Evolutionary conservation across 1,284 basidiomycete genomes (phyloP).

Genomic region (Omphalotus olearius): DNA sequence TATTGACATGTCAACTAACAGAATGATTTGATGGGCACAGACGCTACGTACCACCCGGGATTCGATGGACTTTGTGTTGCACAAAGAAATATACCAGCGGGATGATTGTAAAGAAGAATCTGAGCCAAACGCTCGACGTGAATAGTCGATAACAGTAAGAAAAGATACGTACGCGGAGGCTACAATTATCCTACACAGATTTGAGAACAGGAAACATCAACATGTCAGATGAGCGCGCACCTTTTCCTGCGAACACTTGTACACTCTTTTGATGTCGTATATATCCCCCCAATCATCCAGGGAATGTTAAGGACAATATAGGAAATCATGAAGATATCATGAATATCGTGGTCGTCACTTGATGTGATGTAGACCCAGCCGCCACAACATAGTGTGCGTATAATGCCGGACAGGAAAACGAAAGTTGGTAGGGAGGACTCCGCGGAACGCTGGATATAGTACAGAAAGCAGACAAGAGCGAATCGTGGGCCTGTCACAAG

Average conservation of each 20-base stretch:
- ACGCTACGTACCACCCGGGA: slow-evolving; percentile 65
- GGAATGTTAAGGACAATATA: slow-evolving; percentile 80
- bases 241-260: slow-evolving; percentile 42
- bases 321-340: slow-evolving; percentile 87
- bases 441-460: slow-evolving; percentile 50
- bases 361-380: slow-evolving; percentile 94
- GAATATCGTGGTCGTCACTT: slow-evolving; percentile 74
- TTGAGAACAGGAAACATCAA: slow-evolving; percentile 2
- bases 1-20: slow-evolving; percentile 24
- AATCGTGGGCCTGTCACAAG: slow-evolving; percentile 67
- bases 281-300: slow-evolving; percentile 81
- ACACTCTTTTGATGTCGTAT: slow-evolving; percentile 45
- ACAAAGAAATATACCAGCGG: slow-evolving; percentile 84
- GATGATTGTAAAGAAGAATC: slow-evolving; percentile 68
- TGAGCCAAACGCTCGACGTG: slow-evolving; percentile 20
- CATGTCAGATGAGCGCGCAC: slow-evolving; percentile 30
- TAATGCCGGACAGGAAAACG: slow-evolving; percentile 62
- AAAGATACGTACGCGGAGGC: slow-evolving; percentile 43
- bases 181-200: slow-evolving; percentile 41
- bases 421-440: slow-evolving; percentile 46
- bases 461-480: slow-evolving; percentile 71
- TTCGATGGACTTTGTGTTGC: slow-evolving; percentile 74
- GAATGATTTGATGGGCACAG: not conserved
- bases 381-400: slow-evolving; percentile 81
- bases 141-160: not conserved